Evolutionary conservation across 306 rosid genomes (phyloP), one percentile per base, ranked within the genome.

Genomic region (Cajanus cajan): DNA sequence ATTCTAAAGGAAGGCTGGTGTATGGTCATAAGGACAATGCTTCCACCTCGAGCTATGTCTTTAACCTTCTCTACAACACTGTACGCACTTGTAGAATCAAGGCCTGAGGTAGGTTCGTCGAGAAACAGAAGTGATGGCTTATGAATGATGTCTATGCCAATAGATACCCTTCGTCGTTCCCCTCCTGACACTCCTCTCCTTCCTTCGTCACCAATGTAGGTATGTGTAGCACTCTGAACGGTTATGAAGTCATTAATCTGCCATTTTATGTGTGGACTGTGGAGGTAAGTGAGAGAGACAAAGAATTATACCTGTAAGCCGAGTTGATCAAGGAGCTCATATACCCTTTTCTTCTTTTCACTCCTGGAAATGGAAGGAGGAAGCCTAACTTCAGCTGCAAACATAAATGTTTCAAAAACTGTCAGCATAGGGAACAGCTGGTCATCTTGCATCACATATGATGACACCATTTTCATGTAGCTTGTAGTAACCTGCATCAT

Each of bases 401-500:
- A 94, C 97, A 90, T 87, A 75, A 92, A 88, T 45, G 95, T 94
- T 83, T 94, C 97, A 41, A 88, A 94, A 51, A 92, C 92, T 13
- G 98, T 86, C 82, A 94, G 66, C 98, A 86, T 89, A 4, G 97
- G 96, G 71, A 94, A 94, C 59, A 94, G 88, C 75, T 92, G 97
- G 65, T 90, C 94, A 71, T 90, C 96, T 87, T 94, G 98, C 97
- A 94, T 94, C 84, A 94, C 97, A 66, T 94, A 94, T 14, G 98
- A 92, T n/a, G 98, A 90, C 18, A 92, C 90, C 93, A 76, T 88
- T 86, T 92, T 94, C 97, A 94, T 90, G 86, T 92, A 94, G 86
- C 96, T 90, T 76, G 94, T 80, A 1, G 86, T 89, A 8, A 92
- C 96, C 98, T 93, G 86, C 74, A 78, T 63, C 9, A 83, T 63